Evolutionary conservation across 176 grass and related monocot species (phyloP).

Genomic region (Avena sativa): DNA sequence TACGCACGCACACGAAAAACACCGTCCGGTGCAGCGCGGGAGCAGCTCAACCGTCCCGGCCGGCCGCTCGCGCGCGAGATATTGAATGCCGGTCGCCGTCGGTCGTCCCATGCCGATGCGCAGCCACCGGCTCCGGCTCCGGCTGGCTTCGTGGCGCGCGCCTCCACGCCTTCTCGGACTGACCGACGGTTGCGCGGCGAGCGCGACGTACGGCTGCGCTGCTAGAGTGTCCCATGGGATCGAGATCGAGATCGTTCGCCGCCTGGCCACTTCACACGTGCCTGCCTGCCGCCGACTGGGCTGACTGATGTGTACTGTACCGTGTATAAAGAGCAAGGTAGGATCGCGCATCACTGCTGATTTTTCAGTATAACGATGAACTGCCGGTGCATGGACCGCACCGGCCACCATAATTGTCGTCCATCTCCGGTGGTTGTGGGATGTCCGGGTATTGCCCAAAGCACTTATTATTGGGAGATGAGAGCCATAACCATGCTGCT

Average conservation of each 20-base stretch:
- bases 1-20: not conserved
- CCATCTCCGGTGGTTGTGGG: conserved; percentile 24
- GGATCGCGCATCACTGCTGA: not conserved
- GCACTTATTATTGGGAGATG: not conserved
- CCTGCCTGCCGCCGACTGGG: not conserved
- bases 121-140: not conserved
- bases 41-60: conserved; percentile 46
- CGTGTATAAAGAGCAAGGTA: not conserved
- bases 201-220: not conserved
- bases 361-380: not conserved
- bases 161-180: conserved; percentile 1
- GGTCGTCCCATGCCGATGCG: conserved; percentile 10
- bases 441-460: conserved; percentile 20
- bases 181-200: conserved; percentile 7
- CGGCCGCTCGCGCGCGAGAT: not conserved
- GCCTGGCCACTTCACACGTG: conserved; percentile 2
- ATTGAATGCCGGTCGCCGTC: conserved; percentile 57
- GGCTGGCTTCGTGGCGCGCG: not conserved
- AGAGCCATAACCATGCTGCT: not conserved
- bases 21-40: not conserved
- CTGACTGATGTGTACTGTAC: not conserved
- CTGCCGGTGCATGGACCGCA: not conserved
- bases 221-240: too few species aligned
- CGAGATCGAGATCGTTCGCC: not conserved
- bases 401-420: conserved; percentile 31